phyloP scores from a whole-genome alignment of 208 protist species.

The Polymyxa betae region DNA sequence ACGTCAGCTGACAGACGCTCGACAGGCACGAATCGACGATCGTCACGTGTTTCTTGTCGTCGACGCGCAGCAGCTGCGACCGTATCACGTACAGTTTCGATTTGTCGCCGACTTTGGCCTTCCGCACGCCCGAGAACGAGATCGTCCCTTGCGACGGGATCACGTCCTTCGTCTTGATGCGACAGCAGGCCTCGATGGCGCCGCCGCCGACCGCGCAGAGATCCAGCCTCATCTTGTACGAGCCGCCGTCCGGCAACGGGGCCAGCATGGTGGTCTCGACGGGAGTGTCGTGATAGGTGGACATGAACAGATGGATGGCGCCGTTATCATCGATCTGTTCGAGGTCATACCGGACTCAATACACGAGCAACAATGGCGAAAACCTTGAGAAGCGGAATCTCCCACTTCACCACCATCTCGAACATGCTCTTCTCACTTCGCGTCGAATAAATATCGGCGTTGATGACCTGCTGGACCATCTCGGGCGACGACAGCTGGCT shows the following conservation, averaged over 20 bases:
- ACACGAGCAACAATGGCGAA: not conserved
- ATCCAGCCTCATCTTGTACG: constrained; percentile 45
- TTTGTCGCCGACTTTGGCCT: constrained; percentile 50
- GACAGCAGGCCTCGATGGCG: not conserved
- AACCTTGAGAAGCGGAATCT: constrained; percentile 46
- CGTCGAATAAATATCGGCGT: constrained; percentile 43
- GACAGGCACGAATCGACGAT: constrained; percentile 38
- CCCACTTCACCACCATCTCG: constrained; percentile 45
- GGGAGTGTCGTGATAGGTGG: constrained; percentile 40
- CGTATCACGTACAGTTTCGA: constrained; percentile 19
- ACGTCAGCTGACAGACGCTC: constrained; percentile 39
- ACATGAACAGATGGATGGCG: constrained; percentile 49
- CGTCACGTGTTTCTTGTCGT: constrained; percentile 1
- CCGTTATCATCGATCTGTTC: constrained; percentile 34
- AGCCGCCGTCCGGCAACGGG: not conserved
- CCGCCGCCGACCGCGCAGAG: constrained; percentile 2
- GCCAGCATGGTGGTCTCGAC: constrained; percentile 37
- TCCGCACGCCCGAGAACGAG: constrained; percentile 12
- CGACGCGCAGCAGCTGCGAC: constrained; percentile 9
- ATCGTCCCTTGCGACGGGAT: not conserved
- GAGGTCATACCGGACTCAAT: not conserved
- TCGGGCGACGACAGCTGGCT: constrained; percentile 1
- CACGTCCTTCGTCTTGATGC: constrained; percentile 40
- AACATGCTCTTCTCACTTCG: constrained; percentile 43
- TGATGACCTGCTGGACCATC: constrained; percentile 29